Evolutionary conservation across 1,139 yeast genomes (phyloP).

Genomic region (Arxiozyma heterogenica): DNA sequence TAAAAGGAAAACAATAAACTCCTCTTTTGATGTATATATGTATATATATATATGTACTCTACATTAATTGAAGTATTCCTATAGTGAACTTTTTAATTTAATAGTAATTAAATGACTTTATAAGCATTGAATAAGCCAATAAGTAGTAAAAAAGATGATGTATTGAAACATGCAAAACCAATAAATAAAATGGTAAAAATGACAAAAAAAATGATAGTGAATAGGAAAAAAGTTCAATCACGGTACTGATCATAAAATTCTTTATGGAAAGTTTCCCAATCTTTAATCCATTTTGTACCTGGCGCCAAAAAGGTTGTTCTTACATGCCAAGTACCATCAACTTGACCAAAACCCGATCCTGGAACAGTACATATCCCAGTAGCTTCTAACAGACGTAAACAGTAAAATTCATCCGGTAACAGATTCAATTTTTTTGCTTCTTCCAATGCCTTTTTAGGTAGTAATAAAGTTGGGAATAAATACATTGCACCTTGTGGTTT

Average conservation of each 20-base stretch:
- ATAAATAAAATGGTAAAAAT: too few relatives aligned
- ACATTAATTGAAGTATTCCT: too few relatives aligned
- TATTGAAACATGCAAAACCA: not conserved
- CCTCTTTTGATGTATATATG: too few relatives aligned
- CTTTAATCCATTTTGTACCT: slow-evolving; percentile 76
- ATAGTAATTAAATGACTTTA: too few relatives aligned
- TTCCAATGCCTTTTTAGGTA: slow-evolving; percentile 54
- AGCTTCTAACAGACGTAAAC: slow-evolving; percentile 64
- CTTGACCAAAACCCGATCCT: slow-evolving; percentile 94
- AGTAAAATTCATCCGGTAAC: slow-evolving; percentile 78
- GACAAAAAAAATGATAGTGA: not conserved
- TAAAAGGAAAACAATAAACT: too few relatives aligned
- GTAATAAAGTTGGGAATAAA: slow-evolving; percentile 68
- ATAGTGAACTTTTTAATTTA: not conserved
- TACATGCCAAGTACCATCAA: slow-evolving; percentile 75
- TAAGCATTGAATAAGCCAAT: too few relatives aligned
- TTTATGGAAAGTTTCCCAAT: slow-evolving; percentile 69
- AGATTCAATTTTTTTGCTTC: slow-evolving; percentile 48
- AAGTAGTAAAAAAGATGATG: not conserved
- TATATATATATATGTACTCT: too few relatives aligned
- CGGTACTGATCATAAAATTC: slow-evolving; percentile 34
- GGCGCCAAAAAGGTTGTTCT: slow-evolving; percentile 96
- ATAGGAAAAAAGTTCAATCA: not conserved
- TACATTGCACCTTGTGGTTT: slow-evolving; percentile 97
- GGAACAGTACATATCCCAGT: slow-evolving; percentile 98